phyloP scores from a whole-genome alignment of 345 rosid genomes.

The Hibiscus tridactylites region DNA sequence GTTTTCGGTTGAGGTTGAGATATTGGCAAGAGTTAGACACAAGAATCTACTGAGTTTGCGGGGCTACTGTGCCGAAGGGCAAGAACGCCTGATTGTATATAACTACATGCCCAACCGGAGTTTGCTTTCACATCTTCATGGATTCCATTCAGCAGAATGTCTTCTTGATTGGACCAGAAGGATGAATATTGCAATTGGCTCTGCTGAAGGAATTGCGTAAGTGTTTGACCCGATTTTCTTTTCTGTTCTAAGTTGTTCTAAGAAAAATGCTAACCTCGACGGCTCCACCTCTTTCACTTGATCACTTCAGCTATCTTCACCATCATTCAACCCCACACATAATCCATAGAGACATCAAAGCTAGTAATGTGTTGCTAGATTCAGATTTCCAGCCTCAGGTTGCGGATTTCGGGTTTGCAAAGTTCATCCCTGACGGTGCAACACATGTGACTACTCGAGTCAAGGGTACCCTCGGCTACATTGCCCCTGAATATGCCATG shows the following conservation, averaged over 20 bases:
- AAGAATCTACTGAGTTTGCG: slow-evolving; percentile 73
- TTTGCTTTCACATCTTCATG: slow-evolving; percentile 88
- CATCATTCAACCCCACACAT: slow-evolving; percentile 83
- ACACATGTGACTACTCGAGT: slow-evolving; percentile 77
- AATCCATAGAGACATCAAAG: slow-evolving; percentile 72
- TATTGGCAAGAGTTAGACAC: slow-evolving; percentile 86
- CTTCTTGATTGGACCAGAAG: slow-evolving; percentile 86
- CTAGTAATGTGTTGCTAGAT: slow-evolving; percentile 70
- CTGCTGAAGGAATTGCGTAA: slow-evolving; percentile 90
- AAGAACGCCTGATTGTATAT: slow-evolving; percentile 86
- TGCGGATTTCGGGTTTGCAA: slow-evolving; percentile 77
- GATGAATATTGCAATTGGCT: slow-evolving; percentile 78
- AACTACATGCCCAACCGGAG: slow-evolving; percentile 91
- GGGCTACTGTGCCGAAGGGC: slow-evolving; percentile 95
- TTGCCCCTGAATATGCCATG: slow-evolving; percentile 78
- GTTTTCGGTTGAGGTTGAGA: slow-evolving; percentile 75
- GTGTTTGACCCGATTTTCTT: slow-evolving; percentile 15
- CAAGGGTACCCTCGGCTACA: slow-evolving; percentile 74
- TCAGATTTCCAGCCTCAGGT: slow-evolving; percentile 65
- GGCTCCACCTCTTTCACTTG: background rate
- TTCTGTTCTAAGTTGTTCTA: background rate
- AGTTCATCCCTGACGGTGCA: slow-evolving; percentile 67
- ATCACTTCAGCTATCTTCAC: slow-evolving; percentile 68
- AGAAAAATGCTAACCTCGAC: slow-evolving; percentile 4
- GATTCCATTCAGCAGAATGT: slow-evolving; percentile 84